Evolutionary conservation across 352 stramenopile species (phyloP), one percentile per base, ranked within the genome.

Genomic region (Blastocystis sp.): DNA sequence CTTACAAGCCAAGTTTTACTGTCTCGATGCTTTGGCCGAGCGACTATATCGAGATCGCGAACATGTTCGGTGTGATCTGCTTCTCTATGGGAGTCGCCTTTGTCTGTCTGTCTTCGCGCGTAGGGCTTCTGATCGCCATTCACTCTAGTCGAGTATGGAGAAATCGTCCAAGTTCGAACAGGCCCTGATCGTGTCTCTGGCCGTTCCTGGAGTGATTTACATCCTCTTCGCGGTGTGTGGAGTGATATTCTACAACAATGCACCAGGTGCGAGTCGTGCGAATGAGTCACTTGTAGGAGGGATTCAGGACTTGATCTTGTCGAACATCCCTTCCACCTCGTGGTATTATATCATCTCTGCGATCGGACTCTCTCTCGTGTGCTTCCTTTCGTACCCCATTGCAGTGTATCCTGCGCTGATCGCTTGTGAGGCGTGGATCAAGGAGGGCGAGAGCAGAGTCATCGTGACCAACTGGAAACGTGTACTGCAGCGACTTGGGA

Each of bases 1-100:
- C 65, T 43, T 69, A 85, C 73, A 85, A 85, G 39, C 73, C 73
- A 1, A 68, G n/a, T 24, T 30, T 85, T 55, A 9, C 50, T 24
- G 16, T 85, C 1, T 5, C 18, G 18, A 89, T 89, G 78, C 55
- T 76, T 0, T 75, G 37, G 41, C 78, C 78, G 20, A 41, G 24
- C 37, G 45, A 78, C 20, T 54, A 65, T 26, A 64, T 89, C 41
- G 63, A 63, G 50, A 89, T 89, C 64, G 78, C 78, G 24, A 89
- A 89, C 55, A 89, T 89, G 66, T 89, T 89, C 45, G 78, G 78
- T 30, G 78, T 89, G 43, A 76, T 89, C 18, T 89, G 78, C 55
- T 89, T 89, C 66, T 89, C 78, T 16, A 76, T 89, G 63, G 78
- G 78, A 8, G 78, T 89, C n/a, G 78, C 78, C 4, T 89, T 89